Evolutionary conservation across 2,329 filamentous ascomycete species (phyloP), one percentile per base, ranked within the genome.

Genomic region (Aspergillus texensis): DNA sequence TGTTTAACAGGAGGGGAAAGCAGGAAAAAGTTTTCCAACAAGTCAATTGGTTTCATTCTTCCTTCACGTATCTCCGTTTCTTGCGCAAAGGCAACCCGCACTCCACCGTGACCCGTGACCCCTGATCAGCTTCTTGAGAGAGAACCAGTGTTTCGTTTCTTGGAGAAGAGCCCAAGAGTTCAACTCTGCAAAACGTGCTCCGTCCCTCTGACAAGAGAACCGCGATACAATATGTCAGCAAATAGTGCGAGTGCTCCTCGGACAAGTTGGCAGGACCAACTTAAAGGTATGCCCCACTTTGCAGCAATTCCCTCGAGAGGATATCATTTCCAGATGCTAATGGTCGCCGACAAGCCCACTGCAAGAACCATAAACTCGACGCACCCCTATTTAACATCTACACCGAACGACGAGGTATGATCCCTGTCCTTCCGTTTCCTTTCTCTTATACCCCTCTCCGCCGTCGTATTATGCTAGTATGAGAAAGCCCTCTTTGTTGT

Each of bases 401-500:
- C 58, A 93, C 91, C 71, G 91, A 93, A 77, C 86, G 89, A 75
- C 85, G 90, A 85, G 90, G 90, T 91, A 83, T 63, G 62, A 26
- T 26, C 30, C 6, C 32, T 19, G 19, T 48, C 21, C 6, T 36
- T 56, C 52, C 58, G 6, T 32, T 50, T 12, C 45, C 45, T 30
- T 30, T 63, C 58, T 58, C 24, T 63, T 63, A 55, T 52, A 64
- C 16, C 41, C 41, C 63, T 67, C 69, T 64, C 70, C 63, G 58
- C 58, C 60, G 39, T 57, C 56, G 57, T 57, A 41, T 60, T 67
- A 70, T 71, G 65, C 70, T n/a, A 26, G 48, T 32, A 32, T 32
- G 48, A 30, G 10, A 32, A 52, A 5, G 32, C 12, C n/a, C 19
- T 28, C 72, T 74, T 66, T 62, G 34, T n/a, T 61, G 61, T 46